Evolutionary conservation across 2,329 filamentous ascomycete genomes (phyloP).

Genomic region (Teratosphaeria pseudoeucalypti): DNA sequence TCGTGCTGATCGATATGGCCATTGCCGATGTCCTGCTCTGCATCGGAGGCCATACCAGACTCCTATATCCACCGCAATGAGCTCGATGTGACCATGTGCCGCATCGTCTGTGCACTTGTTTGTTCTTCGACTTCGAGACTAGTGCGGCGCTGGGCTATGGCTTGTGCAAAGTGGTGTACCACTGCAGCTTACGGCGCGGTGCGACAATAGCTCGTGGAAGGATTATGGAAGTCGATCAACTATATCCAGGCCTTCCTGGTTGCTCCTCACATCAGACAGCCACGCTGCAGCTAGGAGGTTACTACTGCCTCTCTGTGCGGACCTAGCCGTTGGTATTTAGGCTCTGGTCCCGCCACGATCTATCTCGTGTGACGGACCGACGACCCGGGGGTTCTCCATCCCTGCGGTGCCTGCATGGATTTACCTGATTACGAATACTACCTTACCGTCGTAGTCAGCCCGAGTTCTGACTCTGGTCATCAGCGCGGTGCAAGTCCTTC

Average conservation of each 20-base stretch:
- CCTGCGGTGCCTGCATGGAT: not conserved
- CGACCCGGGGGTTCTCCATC: not conserved
- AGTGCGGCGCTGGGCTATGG: not conserved
- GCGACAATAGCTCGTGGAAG: not conserved
- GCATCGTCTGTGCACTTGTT: not conserved
- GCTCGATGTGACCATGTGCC: not conserved
- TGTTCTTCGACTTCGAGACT: not conserved
- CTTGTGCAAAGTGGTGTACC: not conserved
- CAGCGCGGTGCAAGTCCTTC: too few species aligned
- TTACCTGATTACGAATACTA: not conserved
- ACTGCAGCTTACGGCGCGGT: not conserved
- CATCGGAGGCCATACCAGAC: conserved; percentile 1
- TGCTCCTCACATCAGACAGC: not conserved
- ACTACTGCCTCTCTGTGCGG: not conserved
- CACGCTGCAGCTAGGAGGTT: not conserved
- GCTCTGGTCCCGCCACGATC: not conserved
- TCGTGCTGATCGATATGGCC: not conserved
- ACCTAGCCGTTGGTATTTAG: not conserved
- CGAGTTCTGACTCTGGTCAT: not conserved
- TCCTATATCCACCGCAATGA: not conserved
- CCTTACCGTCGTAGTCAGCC: not conserved
- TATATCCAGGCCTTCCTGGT: not conserved
- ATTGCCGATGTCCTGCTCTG: not conserved
- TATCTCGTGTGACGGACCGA: not conserved
- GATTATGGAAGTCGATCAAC: not conserved